Evolutionary conservation across 176 grass and related monocot genomes (phyloP).

Genomic region (Aegilops umbellulata): DNA sequence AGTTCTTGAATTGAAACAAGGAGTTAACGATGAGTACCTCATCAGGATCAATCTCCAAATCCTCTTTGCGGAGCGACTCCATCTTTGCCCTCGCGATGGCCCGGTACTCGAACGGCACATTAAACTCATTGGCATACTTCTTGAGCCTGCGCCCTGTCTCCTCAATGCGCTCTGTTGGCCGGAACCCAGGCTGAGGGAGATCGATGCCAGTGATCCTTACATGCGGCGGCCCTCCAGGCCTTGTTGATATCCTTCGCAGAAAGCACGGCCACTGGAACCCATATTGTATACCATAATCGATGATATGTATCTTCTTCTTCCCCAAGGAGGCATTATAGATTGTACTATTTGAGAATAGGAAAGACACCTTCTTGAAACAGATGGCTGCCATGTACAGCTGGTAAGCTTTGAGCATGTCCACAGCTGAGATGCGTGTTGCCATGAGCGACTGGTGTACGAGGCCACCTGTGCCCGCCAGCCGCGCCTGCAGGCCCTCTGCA

Average conservation of each 20-base stretch:
- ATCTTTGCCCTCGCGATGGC: constrained; percentile 50
- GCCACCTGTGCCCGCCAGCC: constrained; percentile 64
- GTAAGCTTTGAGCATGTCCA: constrained; percentile 60
- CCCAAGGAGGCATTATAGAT: constrained; percentile 48
- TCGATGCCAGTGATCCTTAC: constrained; percentile 74
- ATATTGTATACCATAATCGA: constrained; percentile 65
- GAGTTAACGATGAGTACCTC: constrained; percentile 71
- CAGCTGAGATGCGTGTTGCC: constrained; percentile 44
- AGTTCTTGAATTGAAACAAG: constrained; percentile 55
- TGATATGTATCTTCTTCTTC: constrained; percentile 68
- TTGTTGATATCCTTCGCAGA: constrained; percentile 31
- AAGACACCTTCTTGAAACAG: constrained; percentile 70
- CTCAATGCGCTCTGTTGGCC: constrained; percentile 55
- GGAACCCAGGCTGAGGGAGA: constrained; percentile 73
- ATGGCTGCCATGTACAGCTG: constrained; percentile 84
- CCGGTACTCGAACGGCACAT: constrained; percentile 58
- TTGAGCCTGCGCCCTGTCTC: constrained; percentile 67
- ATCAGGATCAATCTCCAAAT: constrained; percentile 53
- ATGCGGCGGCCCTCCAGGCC: constrained; percentile 53
- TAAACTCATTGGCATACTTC: constrained; percentile 52
- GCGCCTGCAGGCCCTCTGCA: constrained; percentile 66
- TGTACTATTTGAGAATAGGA: constrained; percentile 47
- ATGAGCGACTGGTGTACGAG: constrained; percentile 63
- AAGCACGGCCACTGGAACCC: constrained; percentile 94
- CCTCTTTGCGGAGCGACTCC: constrained; percentile 51